Evolutionary conservation across 176 grass and related monocot genomes (phyloP).

Genomic region (Puya raimondii): DNA sequence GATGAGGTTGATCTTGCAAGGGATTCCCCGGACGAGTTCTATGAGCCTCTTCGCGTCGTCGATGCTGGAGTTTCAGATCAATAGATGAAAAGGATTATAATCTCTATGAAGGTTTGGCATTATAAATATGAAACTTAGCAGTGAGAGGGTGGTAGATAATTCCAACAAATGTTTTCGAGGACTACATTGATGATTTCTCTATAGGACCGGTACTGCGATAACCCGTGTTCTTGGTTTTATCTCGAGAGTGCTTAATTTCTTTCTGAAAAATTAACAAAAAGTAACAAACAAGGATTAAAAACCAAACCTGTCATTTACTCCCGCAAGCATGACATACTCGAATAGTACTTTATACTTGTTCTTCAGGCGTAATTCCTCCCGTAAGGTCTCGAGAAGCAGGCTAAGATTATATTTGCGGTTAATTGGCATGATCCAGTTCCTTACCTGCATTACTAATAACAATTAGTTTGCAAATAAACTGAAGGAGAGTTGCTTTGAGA

Average conservation of each 20-base stretch:
- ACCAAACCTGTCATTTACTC: slow-evolving; percentile 83
- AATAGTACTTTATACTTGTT: slow-evolving; percentile 70
- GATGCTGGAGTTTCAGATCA: slow-evolving; percentile 25
- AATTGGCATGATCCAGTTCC: slow-evolving; percentile 98
- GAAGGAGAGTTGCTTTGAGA: neutral
- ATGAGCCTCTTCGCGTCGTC: slow-evolving; percentile 83
- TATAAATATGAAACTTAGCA: too few relatives aligned
- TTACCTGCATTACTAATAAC: slow-evolving; percentile 45
- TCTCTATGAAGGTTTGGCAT: too few relatives aligned
- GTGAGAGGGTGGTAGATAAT: neutral
- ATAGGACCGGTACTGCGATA: too few relatives aligned
- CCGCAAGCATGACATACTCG: slow-evolving; percentile 96
- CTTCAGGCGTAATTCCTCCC: slow-evolving; percentile 44
- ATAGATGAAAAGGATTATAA: neutral
- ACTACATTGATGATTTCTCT: too few relatives aligned
- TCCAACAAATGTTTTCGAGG: too few relatives aligned
- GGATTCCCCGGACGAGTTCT: slow-evolving; percentile 57
- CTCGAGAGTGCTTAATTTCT: too few relatives aligned
- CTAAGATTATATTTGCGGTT: slow-evolving; percentile 87
- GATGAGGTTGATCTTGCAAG: slow-evolving; percentile 93
- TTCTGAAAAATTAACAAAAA: neutral
- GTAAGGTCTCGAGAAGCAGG: slow-evolving; percentile 66
- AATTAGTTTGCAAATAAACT: slow-evolving; percentile 11
- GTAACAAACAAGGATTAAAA: neutral
- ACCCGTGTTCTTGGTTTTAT: too few relatives aligned